Conservation (phyloP, 2,329 filamentous ascomycete species). For the Colletotrichum sp. region DNA sequence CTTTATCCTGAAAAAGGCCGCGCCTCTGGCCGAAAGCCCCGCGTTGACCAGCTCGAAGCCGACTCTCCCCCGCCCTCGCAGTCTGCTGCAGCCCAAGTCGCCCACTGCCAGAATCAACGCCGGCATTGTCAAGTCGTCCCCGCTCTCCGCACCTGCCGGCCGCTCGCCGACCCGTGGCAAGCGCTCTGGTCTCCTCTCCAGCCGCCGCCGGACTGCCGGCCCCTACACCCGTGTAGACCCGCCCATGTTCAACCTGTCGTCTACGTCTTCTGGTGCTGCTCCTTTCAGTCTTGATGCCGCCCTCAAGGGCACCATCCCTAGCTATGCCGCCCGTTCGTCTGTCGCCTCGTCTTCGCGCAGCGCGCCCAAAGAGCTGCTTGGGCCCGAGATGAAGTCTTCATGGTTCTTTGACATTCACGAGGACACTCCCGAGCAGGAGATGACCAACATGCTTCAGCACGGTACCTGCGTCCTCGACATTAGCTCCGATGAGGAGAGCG, state of each 20-base stretch:
- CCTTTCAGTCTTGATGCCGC: conserved; percentile 89
- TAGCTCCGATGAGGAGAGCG: conserved; percentile 82
- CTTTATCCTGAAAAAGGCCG: conserved; percentile 50
- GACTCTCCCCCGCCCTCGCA: conserved; percentile 42
- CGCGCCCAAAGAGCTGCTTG: conserved; percentile 35
- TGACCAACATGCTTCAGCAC: conserved; percentile 92
- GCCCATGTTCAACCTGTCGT: conserved; percentile 59
- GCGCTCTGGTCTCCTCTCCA: conserved; percentile 70
- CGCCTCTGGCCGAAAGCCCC: conserved; percentile 30
- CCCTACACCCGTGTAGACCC: conserved; percentile 74
- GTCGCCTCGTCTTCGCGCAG: conserved; percentile 30
- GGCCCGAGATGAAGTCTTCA: conserved; percentile 60
- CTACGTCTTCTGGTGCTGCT: conserved; percentile 47
- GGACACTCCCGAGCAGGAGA: conserved; percentile 87
- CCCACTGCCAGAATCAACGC: conserved; percentile 53
- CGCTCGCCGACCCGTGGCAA: conserved; percentile 79
- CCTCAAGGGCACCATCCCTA: conserved; percentile 75
- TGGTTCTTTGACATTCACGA: conserved; percentile 98
- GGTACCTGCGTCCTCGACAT: conserved; percentile 87
- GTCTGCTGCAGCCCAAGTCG: conserved; percentile 58
- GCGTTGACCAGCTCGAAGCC: conserved; percentile 4
- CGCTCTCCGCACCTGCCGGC: conserved; percentile 74
- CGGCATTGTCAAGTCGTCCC: conserved; percentile 51
- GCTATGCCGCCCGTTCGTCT: conserved; percentile 54
- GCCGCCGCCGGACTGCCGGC: conserved; percentile 68